A percentile compares a stretch with the other conserved stretches of the same genome.
Evolutionary conservation across 2,329 filamentous ascomycete genomes (phyloP).

Genomic region (Xylariaceae sp.): DNA sequence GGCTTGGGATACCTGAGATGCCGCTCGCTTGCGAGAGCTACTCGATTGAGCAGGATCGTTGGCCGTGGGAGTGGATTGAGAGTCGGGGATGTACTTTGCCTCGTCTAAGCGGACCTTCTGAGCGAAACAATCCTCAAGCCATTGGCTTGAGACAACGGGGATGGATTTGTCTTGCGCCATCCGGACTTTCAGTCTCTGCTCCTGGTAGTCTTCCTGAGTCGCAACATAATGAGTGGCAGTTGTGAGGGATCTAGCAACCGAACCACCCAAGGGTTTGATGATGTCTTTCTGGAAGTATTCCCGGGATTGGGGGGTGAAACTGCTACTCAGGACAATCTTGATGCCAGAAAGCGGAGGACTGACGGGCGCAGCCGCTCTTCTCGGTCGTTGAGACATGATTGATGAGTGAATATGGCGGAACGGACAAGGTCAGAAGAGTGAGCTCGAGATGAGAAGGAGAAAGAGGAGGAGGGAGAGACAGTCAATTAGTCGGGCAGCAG

Average conservation of each 20-base stretch:
- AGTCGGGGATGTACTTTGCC: conserved; percentile 26
- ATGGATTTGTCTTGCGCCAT: conserved; percentile 43
- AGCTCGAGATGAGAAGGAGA: neutral
- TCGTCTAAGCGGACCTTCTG: conserved; percentile 37
- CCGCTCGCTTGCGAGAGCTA: conserved; percentile 24
- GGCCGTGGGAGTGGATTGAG: conserved; percentile 8
- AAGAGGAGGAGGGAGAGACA: neutral
- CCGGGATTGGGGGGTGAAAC: conserved; percentile 41
- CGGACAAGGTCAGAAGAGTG: neutral
- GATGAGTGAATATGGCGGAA: neutral
- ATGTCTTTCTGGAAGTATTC: conserved; percentile 41
- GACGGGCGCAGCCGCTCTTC: conserved; percentile 14
- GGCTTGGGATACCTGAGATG: conserved; percentile 16
- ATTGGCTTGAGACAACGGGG: conserved; percentile 53
- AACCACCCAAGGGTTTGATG: conserved; percentile 46
- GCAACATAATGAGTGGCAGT: conserved; percentile 51
- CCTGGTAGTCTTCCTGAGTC: conserved; percentile 48
- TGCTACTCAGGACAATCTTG: conserved; percentile 55
- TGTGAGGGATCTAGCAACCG: conserved; percentile 43
- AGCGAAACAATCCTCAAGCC: conserved; percentile 54
- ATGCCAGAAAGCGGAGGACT: conserved; percentile 41
- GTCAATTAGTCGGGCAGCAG: neutral
- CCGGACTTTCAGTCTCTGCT: conserved; percentile 46
- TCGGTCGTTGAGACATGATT: conserved; percentile 21
- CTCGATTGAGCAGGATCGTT: conserved; percentile 12